These are phyloP conservation scores for Dothideomycetidae sp. DNA, from an alignment of 2,329 filamentous ascomycete species.

Conservation along the genomic window DNA sequence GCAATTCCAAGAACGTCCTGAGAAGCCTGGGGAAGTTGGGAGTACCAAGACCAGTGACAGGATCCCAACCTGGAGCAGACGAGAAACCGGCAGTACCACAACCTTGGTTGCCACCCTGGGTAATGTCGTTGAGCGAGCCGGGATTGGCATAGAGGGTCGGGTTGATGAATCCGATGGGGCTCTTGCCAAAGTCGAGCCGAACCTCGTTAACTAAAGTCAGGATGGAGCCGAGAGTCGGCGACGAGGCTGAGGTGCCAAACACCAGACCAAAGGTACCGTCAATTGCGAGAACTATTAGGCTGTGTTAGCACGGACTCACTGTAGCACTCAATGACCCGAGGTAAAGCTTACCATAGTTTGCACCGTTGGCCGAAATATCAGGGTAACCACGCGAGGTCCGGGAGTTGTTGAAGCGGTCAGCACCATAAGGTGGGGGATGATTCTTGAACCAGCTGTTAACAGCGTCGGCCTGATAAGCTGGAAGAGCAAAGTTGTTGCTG, in stretches of 20 bases:
- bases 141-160: conserved; percentile 32
- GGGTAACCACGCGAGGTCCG: conserved; percentile 34
- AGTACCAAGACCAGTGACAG: conserved; percentile 21
- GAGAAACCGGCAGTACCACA: conserved; percentile 24
- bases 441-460: conserved; percentile 29
- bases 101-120: conserved; percentile 25
- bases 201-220: conserved; percentile 34
- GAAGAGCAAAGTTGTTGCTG: conserved; percentile 35
- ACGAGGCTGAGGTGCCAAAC: conserved; percentile 38
- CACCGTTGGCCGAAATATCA: conserved; percentile 23
- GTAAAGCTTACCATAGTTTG: conserved; percentile 10
- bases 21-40: conserved; percentile 21
- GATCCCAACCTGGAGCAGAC: conserved; percentile 22
- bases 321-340: background rate
- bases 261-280: conserved; percentile 30
- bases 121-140: conserved; percentile 27
- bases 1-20: conserved; percentile 18
- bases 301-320: background rate
- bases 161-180: conserved; percentile 29
- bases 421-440: conserved; percentile 29
- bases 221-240: conserved; percentile 36
- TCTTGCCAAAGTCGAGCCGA: conserved; percentile 24
- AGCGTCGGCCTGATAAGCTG: conserved; percentile 33
- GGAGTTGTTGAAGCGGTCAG: conserved; percentile 34
- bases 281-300: conserved; percentile 25